phyloP scores from a whole-genome alignment of 148 eudicot species.

The Gaultheria prostrata region DNA sequence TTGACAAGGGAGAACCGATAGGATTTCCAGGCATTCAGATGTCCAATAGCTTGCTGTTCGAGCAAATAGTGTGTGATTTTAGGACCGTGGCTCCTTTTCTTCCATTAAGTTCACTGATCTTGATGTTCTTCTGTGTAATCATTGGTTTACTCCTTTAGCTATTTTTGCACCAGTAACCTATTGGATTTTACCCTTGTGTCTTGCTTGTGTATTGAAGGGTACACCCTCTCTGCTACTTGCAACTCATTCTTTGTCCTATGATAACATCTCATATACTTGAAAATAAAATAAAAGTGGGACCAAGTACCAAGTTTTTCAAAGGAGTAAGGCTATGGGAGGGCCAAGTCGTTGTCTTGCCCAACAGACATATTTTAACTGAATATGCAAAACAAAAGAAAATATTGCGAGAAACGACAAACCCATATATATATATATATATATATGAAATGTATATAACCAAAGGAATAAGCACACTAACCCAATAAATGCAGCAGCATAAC shows the following conservation, averaged over 20 bases:
- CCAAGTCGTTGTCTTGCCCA: background rate
- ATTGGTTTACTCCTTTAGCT: background rate
- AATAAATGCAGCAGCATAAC: constrained; percentile 90
- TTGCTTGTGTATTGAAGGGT: background rate
- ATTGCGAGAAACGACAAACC: background rate
- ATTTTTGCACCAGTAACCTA: background rate
- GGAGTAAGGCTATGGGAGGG: background rate
- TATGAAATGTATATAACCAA: background rate
- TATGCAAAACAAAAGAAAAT: background rate
- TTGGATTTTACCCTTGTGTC: background rate
- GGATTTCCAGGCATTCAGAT: background rate
- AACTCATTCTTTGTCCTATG: background rate
- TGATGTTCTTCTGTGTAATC: background rate
- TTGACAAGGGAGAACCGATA: background rate
- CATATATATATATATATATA: too few relatives aligned
- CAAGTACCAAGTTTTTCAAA: background rate
- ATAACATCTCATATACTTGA: background rate
- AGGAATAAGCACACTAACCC: constrained; percentile 46
- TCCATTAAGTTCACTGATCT: background rate
- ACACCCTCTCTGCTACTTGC: background rate
- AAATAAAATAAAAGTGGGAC: background rate
- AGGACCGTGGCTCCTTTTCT: background rate
- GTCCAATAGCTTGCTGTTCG: background rate
- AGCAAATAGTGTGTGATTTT: background rate
- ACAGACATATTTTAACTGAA: background rate